Base-by-base conservation (phyloP, 1,139 yeast genomes). In the Candida glucosophila region DNA sequence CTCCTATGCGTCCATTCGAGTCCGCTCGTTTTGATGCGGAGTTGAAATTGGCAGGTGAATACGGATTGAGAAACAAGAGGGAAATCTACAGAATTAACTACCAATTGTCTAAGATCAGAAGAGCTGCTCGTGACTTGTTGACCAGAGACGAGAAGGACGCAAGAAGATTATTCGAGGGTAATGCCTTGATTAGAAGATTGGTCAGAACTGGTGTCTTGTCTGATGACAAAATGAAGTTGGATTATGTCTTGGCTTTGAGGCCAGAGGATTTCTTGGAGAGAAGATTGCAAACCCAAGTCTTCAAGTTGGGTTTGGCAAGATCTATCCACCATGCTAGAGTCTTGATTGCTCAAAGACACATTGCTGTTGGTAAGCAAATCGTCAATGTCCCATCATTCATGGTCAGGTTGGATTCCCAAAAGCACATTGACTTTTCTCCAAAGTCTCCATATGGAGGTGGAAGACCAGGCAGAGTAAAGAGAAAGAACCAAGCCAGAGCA, bases 371-470 rank as follows among this genome's bases (percentile, higher is more conserved):
- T 73, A 90, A 90, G 82, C 99, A 90, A 76, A 77, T 86, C 52
- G 99, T 90, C 67, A 82, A 79, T 74, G 82, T 90, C 49, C 97
- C 99, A 69, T 88, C 97, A 46, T 90, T 90, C 90, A 82, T 88
- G 77, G 99, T 90, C 46, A 92, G 99, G 77, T 81, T 90, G 67
- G 99, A 90, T 73, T 88, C 98, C 49, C 98, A 90, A 74, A 90
- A 90, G 83, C 98, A 92, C 86, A 86, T 90, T 71, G 98, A 90
- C 78, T 90, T 90, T 55, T 94, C 98, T 55, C 80, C 88, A 64
- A 85, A 83, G 67, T 90, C 98, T 48, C 98, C 99, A 68, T 90
- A 83, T 85, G 98, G 98, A 66, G 98, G 98, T 74, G 98, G 96
- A 54, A 90, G 98, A 76, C 92, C 98, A 53, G 99, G 99, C 67